Conservation (phyloP, 2,329 filamentous ascomycete species). For the Colletotrichum falcatum region DNA sequence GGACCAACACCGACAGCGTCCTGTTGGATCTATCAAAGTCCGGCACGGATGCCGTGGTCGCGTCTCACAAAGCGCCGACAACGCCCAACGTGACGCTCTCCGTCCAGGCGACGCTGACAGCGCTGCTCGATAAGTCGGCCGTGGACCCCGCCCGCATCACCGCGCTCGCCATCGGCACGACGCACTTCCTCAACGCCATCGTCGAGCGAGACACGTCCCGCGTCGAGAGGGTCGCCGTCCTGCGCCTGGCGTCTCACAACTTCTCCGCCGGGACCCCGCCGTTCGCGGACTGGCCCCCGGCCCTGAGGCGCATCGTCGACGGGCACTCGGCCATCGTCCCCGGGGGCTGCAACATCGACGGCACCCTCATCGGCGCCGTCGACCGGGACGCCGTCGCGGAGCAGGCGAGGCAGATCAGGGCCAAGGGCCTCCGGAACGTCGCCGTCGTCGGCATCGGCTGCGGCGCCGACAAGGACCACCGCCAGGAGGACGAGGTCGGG, state of each 20-base stretch:
- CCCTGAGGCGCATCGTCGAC: conserved; percentile 53
- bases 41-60: conserved; percentile 35
- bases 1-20: conserved; percentile 67
- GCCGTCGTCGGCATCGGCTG: conserved; percentile 70
- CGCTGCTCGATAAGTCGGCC: conserved; percentile 53
- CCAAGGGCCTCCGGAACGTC: conserved; percentile 53
- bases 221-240: conserved; percentile 63
- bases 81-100: conserved; percentile 61
- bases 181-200: conserved; percentile 70
- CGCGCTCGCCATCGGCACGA: conserved; percentile 66
- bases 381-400: conserved; percentile 34
- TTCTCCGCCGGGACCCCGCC: conserved; percentile 64
- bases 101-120: conserved; percentile 58
- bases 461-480: conserved; percentile 65
- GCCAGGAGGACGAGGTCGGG: conserved; percentile 63
- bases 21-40: conserved; percentile 54
- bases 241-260: conserved; percentile 63
- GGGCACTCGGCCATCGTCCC: conserved; percentile 42
- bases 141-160: conserved; percentile 53
- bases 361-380: conserved; percentile 41
- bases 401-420: conserved; percentile 42
- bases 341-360: conserved; percentile 44
- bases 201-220: conserved; percentile 63
- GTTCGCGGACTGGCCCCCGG: conserved; percentile 65
- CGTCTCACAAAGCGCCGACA: conserved; percentile 59